Conservation (phyloP, 345 rosid genomes). For the Kernera saxatilis region DNA sequence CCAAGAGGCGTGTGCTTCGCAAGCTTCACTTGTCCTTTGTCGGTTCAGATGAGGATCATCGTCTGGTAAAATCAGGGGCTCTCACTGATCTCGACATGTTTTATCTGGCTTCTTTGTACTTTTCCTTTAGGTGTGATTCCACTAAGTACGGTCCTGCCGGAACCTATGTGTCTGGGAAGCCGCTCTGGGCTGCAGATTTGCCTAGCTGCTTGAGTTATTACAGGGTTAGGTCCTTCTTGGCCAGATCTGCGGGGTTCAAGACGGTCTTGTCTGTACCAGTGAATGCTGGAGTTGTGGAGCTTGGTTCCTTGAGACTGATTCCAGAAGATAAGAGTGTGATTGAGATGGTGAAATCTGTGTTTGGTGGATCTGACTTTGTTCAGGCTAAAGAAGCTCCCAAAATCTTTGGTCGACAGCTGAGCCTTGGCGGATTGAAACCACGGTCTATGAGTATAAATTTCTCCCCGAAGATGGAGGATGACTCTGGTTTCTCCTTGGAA, state of each 20-base stretch:
- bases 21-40: conserved; percentile 59
- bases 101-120: conserved; percentile 62
- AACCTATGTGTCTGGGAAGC: conserved; percentile 49
- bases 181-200: conserved; percentile 61
- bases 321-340: conserved; percentile 55
- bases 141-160: conserved; percentile 51
- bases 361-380: conserved; percentile 53
- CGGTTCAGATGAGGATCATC: conserved; percentile 38
- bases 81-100: conserved; percentile 73
- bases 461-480: conserved; percentile 86
- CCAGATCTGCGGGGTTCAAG: conserved; percentile 71
- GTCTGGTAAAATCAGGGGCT: conserved; percentile 34
- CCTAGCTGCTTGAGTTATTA: conserved; percentile 52
- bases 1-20: conserved; percentile 58
- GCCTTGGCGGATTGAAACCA: conserved; percentile 65
- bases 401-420: conserved; percentile 81
- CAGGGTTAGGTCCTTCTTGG: conserved; percentile 63
- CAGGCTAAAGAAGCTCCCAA: conserved; percentile 62
- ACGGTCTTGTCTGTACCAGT: conserved; percentile 68
- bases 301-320: conserved; percentile 62
- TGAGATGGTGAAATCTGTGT: conserved; percentile 53
- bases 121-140: conserved; percentile 56
- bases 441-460: conserved; percentile 69
- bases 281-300: conserved; percentile 80
- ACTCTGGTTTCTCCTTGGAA: conserved; percentile 55